Conservation (phyloP, 2,329 filamentous ascomycete genomes). For the Fusarium sp. region DNA sequence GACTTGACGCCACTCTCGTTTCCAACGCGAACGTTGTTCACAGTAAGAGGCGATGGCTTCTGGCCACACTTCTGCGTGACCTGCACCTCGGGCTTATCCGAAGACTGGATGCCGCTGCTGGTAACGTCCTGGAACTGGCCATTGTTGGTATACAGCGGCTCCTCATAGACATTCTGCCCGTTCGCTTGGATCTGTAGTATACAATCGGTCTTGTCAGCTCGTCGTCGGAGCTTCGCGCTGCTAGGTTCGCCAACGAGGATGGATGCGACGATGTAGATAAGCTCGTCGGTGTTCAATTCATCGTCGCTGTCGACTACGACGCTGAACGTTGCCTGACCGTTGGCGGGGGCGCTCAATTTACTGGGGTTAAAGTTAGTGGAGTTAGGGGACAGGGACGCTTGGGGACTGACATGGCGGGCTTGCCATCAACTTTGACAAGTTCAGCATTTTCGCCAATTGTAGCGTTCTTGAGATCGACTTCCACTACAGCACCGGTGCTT, state of each 20-base stretch:
- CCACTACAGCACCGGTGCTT: conserved; percentile 7
- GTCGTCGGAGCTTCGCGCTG: conserved; percentile 27
- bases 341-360: conserved; percentile 25
- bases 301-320: conserved; percentile 18
- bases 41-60: conserved; percentile 24
- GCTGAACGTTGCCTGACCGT: conserved; percentile 28
- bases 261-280: conserved; percentile 28
- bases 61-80: conserved; percentile 30
- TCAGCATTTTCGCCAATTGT: conserved; percentile 31
- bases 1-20: conserved; percentile 29
- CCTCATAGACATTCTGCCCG: conserved; percentile 26
- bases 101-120: conserved; percentile 28
- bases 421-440: conserved; percentile 23
- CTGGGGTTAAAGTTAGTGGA: neutral
- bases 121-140: conserved; percentile 30
- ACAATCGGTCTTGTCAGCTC: conserved; percentile 27
- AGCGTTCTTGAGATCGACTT: conserved; percentile 28
- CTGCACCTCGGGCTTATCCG: conserved; percentile 24
- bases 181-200: conserved; percentile 24
- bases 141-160: conserved; percentile 26
- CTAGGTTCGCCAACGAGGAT: conserved; percentile 29
- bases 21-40: conserved; percentile 24
- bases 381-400: no score
- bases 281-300: conserved; percentile 16
- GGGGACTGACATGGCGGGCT: conserved; percentile 23